Percentiles rank a stretch among this genome's conserved stretches.
Evolutionary conservation across 1,139 yeast genomes (phyloP).

Genomic region (Magnusiomyces suaveolens): DNA sequence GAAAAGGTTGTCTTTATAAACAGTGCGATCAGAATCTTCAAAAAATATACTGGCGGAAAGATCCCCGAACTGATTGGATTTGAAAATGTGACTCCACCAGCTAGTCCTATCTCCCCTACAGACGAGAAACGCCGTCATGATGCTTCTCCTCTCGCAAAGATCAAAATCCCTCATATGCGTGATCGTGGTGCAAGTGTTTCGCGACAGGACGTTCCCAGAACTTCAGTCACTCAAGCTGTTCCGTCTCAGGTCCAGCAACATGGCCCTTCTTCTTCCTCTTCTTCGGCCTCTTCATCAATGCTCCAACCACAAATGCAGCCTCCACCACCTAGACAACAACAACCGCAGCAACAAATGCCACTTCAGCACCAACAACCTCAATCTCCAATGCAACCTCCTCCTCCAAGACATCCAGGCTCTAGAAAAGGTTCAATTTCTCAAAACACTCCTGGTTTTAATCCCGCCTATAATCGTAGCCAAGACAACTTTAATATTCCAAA

Average conservation of each 20-base stretch:
- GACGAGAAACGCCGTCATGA: not conserved
- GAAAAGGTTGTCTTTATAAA: slow-evolving; percentile 62
- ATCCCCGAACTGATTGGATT: slow-evolving; percentile 51
- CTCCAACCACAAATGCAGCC: not conserved
- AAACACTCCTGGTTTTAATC: not conserved
- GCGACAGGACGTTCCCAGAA: not conserved
- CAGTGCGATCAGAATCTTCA: slow-evolving; percentile 52
- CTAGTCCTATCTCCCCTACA: not conserved
- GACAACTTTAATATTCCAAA: not conserved
- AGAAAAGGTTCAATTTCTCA: not conserved
- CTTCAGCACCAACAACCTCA: not conserved
- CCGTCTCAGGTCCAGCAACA: not conserved
- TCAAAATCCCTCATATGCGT: not conserved
- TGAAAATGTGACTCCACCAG: slow-evolving; percentile 12
- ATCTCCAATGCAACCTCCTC: not conserved
- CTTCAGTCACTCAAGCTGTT: not conserved
- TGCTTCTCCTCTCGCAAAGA: not conserved
- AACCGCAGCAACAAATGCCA: not conserved
- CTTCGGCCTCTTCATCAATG: not conserved
- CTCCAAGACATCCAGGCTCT: not conserved
- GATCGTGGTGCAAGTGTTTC: not conserved
- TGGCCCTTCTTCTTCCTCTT: not conserved
- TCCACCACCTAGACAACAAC: not conserved
- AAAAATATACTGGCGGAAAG: slow-evolving; percentile 57
- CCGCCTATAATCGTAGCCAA: not conserved